Percentiles rank a stretch among this genome's conserved stretches.
Evolutionary conservation across 257 asterid species (phyloP).

Genomic region (Solanum etuberosum): DNA sequence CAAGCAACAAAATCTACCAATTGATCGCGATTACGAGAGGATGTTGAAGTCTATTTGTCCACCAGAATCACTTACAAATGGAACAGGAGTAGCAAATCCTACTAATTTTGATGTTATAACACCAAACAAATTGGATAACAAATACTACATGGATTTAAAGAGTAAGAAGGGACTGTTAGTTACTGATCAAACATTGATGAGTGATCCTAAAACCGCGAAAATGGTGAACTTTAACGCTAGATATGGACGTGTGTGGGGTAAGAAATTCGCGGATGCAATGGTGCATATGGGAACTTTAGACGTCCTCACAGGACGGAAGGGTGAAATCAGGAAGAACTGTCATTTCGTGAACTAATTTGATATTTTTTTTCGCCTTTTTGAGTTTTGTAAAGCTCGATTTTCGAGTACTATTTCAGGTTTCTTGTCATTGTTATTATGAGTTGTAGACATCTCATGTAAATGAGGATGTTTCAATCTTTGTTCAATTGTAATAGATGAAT

Average conservation of each 20-base stretch:
- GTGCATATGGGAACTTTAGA: conserved; percentile 35
- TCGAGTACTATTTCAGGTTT: neutral
- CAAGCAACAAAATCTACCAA: conserved; percentile 21
- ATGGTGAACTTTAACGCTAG: conserved; percentile 21
- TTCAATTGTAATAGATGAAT: neutral
- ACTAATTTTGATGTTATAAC: conserved; percentile 22
- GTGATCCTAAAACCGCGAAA: conserved; percentile 26
- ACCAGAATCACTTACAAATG: conserved; percentile 12
- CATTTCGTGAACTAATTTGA: neutral
- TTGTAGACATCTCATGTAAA: neutral
- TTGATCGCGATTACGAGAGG: conserved; percentile 16
- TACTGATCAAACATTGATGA: conserved; percentile 34
- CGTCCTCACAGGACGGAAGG: conserved; percentile 34
- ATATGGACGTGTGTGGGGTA: conserved; percentile 26
- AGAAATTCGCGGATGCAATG: conserved; percentile 52
- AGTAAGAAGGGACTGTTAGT: conserved; percentile 22
- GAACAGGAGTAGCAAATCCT: conserved; percentile 4
- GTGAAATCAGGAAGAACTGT: conserved; percentile 21
- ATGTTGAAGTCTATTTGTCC: conserved; percentile 36
- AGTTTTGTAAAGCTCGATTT: neutral
- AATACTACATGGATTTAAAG: conserved; percentile 28
- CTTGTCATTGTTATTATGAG: neutral
- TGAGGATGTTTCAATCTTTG: neutral
- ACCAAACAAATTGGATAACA: conserved; percentile 30
- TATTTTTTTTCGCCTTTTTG: neutral